Evolutionary conservation across 768 basidiomycete genomes (phyloP).

Genomic region (Russula griseocarnosa): DNA sequence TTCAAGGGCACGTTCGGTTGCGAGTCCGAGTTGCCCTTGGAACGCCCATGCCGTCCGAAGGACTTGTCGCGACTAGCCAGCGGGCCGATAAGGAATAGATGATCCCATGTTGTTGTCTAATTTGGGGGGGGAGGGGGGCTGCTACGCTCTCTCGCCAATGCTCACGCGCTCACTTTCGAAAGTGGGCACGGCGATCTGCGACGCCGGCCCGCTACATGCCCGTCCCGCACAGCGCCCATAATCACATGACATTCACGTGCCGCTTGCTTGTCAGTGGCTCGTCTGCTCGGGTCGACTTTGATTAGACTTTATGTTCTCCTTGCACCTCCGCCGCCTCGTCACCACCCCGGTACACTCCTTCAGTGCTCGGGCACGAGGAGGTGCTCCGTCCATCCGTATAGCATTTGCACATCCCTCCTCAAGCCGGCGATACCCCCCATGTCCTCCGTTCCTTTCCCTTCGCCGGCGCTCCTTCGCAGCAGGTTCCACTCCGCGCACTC

Average conservation of each 20-base stretch:
- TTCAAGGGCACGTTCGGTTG: background rate
- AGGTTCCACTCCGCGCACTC: background rate
- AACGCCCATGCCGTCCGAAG: background rate
- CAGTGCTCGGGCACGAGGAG: background rate
- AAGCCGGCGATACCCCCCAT: background rate
- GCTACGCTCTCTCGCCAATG: no score
- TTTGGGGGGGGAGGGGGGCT: no score
- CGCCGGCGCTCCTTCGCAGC: constrained; percentile 8
- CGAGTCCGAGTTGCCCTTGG: background rate
- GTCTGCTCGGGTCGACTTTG: background rate
- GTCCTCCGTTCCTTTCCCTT: background rate
- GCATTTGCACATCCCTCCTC: constrained; percentile 5
- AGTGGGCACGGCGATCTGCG: no score
- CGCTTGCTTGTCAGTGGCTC: background rate
- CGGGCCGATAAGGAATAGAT: background rate
- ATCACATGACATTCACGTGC: background rate
- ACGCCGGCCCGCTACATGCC: no score
- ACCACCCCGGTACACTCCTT: background rate
- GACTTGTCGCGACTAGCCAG: background rate
- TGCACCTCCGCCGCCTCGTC: background rate
- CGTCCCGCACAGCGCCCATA: no score
- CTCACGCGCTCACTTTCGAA: no score
- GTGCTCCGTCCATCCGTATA: background rate
- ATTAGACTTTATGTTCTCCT: background rate
- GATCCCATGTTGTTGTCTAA: no score